Evolutionary conservation across 371 early-diverging fungal species (phyloP), one percentile per base, ranked within the genome.

Genomic region (Zychaea mexicana): DNA sequence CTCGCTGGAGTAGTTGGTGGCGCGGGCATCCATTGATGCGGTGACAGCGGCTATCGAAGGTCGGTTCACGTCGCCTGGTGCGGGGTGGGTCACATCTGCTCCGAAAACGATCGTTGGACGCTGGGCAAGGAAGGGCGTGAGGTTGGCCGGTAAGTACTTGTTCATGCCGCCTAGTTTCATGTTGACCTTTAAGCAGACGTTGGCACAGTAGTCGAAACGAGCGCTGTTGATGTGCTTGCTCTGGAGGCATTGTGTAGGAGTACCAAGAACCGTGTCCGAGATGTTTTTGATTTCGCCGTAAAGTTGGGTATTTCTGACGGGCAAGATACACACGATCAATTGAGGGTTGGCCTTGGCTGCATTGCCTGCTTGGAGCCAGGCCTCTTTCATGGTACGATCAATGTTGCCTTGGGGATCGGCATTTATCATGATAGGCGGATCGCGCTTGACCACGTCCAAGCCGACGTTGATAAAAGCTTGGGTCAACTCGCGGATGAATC

Each of bases 221-320:
- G 87, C 76, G 17, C 77, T 64, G 46, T 70, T 67, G 21, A 88
- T 68, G 72, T 98, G 92, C 77, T 88, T 92, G 3, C 82, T 78
- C 61, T 92, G 89, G 53, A 98, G 79, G 76, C 99, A 98, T 79
- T 98, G 98, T 1, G 98, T 94, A 0, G 92, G 87, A 31, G 96
- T 79, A 36, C 97, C 95, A 59, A 94, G 81, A 21, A 92, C 86
- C 2, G 96, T 96, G 74, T 99, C 98, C 31, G 92, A 87, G 21
- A 94, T 87, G 30, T 96, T 86, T 84, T 98, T 99, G 68, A 98
- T 92, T 66, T 95, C 94, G 57, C 93, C 92, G 76, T 99, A 99
- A 3, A 96, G 74, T 2, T 84, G 87, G 10, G 88, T 84, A 64
- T 90, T 91, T 52, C 92, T 94, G 81, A 90, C 91, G 49, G 93